A percentile compares a stretch with the other conserved stretches of the same genome.
phyloP scores from a whole-genome alignment of 352 stramenopile species.

The Phytophthora ohioensis region DNA sequence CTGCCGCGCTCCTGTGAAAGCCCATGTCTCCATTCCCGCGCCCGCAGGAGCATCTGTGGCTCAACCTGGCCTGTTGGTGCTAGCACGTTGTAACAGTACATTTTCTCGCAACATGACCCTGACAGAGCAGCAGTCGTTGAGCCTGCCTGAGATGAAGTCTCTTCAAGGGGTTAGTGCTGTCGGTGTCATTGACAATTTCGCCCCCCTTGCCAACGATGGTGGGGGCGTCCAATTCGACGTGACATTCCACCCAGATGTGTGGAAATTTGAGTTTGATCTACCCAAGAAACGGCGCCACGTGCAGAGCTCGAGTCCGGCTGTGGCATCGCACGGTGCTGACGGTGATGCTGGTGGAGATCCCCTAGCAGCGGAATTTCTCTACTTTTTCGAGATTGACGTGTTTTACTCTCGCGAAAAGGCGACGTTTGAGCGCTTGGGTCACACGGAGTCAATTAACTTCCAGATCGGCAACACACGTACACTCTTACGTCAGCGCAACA shows the following conservation, averaged over 20 bases:
- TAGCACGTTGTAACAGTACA: slow-evolving; percentile 87
- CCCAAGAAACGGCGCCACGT: slow-evolving; percentile 87
- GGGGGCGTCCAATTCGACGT: slow-evolving; percentile 76
- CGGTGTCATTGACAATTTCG: slow-evolving; percentile 70
- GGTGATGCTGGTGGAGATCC: slow-evolving; percentile 44
- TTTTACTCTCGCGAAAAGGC: slow-evolving; percentile 74
- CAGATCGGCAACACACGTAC: slow-evolving; percentile 89
- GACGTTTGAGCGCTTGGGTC: slow-evolving; percentile 68
- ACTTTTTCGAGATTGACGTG: slow-evolving; percentile 90
- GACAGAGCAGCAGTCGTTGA: slow-evolving; percentile 60
- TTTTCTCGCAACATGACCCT: slow-evolving; percentile 76
- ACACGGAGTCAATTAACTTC: slow-evolving; percentile 83
- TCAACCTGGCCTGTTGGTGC: slow-evolving; percentile 59
- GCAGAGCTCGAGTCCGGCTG: slow-evolving; percentile 39
- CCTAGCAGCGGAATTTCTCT: slow-evolving; percentile 72
- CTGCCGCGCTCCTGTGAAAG: slow-evolving; percentile 83
- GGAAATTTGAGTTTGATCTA: slow-evolving; percentile 91
- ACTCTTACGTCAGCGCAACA: slow-evolving; percentile 84
- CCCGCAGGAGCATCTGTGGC: slow-evolving; percentile 25
- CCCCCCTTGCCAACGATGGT: slow-evolving; percentile 37
- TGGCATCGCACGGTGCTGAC: slow-evolving; percentile 28
- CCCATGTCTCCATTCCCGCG: slow-evolving; percentile 65
- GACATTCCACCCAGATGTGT: slow-evolving; percentile 89
- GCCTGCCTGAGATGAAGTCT: slow-evolving; percentile 67
- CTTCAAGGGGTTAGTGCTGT: slow-evolving; percentile 76